phyloP scores from a whole-genome alignment of 1,284 basidiomycete genomes.

The Abortiporus biennis region DNA sequence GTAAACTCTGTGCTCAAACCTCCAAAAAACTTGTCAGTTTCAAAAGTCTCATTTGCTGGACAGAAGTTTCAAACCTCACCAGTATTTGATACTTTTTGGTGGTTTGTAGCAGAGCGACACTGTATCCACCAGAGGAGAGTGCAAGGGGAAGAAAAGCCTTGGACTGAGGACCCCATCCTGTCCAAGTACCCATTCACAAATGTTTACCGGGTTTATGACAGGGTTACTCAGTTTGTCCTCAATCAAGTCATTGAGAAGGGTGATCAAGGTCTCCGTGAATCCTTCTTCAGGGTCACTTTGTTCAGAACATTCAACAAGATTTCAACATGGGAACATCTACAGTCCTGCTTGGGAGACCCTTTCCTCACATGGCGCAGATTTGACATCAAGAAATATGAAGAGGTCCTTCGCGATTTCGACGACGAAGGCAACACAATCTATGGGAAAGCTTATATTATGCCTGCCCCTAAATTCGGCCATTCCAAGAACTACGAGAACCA shows the following conservation, averaged over 20 bases:
- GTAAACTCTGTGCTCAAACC: background rate
- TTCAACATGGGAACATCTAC: slow-evolving; percentile 35
- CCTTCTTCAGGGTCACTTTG: slow-evolving; percentile 36
- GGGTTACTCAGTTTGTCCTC: slow-evolving; percentile 35
- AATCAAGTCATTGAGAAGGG: slow-evolving; percentile 32
- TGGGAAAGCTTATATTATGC: slow-evolving; percentile 33
- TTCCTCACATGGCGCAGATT: slow-evolving; percentile 28
- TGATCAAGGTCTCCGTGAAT: slow-evolving; percentile 28
- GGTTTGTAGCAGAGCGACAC: slow-evolving; percentile 32
- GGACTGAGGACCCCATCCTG: slow-evolving; percentile 33
- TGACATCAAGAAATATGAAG: slow-evolving; percentile 27
- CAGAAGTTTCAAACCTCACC: slow-evolving; percentile 20
- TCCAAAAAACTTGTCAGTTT: background rate
- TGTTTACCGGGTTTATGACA: slow-evolving; percentile 36
- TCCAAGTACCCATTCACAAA: slow-evolving; percentile 33
- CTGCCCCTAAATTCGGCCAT: slow-evolving; percentile 31
- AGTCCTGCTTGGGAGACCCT: slow-evolving; percentile 23
- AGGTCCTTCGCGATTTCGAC: slow-evolving; percentile 26
- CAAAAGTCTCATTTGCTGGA: slow-evolving; percentile 21
- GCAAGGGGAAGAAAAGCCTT: slow-evolving; percentile 25
- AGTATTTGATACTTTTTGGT: slow-evolving; percentile 29
- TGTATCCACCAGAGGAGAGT: slow-evolving; percentile 25
- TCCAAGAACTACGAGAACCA: slow-evolving; percentile 25
- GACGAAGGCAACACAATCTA: slow-evolving; percentile 25
- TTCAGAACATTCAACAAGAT: slow-evolving; percentile 36